Evolutionary conservation across 2,329 filamentous ascomycete species (phyloP).

Genomic region (Bipolaris sorokiniana): DNA sequence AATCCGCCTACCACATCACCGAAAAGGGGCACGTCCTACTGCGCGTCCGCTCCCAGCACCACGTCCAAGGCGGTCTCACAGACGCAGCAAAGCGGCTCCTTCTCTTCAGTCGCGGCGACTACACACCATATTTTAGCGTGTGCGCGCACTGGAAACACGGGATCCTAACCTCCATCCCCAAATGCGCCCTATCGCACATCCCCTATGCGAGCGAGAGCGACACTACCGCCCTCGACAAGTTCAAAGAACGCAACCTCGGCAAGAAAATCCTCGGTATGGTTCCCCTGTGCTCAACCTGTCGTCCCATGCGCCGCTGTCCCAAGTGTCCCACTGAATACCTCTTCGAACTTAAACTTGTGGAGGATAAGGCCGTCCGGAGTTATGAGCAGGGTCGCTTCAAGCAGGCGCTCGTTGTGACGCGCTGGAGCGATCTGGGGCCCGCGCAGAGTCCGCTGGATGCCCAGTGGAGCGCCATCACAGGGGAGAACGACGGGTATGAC

Average conservation of each 20-base stretch:
- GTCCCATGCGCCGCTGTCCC: conserved; percentile 66
- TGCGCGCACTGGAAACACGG: conserved; percentile 69
- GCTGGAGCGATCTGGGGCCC: conserved; percentile 68
- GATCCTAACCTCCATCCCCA: conserved; percentile 64
- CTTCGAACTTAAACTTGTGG: conserved; percentile 64
- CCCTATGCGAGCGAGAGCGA: conserved; percentile 51
- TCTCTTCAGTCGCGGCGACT: conserved; percentile 65
- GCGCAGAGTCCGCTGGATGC: conserved; percentile 51
- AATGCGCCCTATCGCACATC: conserved; percentile 66
- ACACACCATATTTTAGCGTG: conserved; percentile 66
- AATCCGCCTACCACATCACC: conserved; percentile 59
- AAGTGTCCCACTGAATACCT: conserved; percentile 68
- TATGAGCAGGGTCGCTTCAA: conserved; percentile 59
- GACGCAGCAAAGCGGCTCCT: conserved; percentile 61
- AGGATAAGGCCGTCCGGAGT: conserved; percentile 55
- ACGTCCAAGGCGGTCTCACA: conserved; percentile 58
- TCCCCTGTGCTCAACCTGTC: conserved; percentile 62
- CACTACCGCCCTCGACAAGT: conserved; percentile 52
- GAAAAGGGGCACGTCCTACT: conserved; percentile 62
- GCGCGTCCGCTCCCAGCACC: conserved; percentile 62
- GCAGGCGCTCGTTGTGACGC: conserved; percentile 65
- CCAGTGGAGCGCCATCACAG: conserved; percentile 62
- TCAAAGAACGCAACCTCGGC: conserved; percentile 27
- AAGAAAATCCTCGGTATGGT: conserved; percentile 54
- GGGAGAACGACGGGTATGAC: conserved; percentile 54